Base-by-base conservation (phyloP, 139 green algal genomes). In the Nannochloris sp. region DNA sequence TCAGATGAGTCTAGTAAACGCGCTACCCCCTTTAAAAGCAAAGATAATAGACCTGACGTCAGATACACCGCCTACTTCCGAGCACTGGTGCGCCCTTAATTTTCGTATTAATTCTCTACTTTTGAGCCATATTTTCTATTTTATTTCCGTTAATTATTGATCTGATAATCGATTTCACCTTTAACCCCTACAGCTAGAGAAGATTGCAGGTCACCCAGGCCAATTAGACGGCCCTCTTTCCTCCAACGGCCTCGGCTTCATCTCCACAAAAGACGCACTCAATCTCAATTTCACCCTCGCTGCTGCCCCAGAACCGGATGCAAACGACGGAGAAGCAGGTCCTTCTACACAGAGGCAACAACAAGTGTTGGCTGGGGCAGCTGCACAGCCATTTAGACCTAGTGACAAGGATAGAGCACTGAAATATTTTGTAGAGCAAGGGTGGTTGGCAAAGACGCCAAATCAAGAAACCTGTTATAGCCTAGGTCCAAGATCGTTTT, bases 1-100 rank as follows among this genome's bases (percentile, higher is more conserved):
- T 44, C 63, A 63, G 63, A 70, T 44, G 46, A 70, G 47, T 23
- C 14, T 14, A 70, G 63, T 30, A 70, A 70, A 33, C 19, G 24
- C 27, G 30, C 63, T 10, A 59, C 19, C 24, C 12, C 14, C 29
- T 70, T 42, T 31, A 37, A 29, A 29, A 44, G 25, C n/a, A 70
- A 48, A 3, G 63, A 70, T 51, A 45, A 45, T 6, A 70, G 62
- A 23, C 63, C 63, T 29, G 63, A 70, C 32, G 27, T 70, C 4
- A 23, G 29, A 12, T n/a, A 37, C 9, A n/a, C 63, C 29, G 63
- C 63, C 32, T 70, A 56, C n/a, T 70, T 64, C 47, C 61, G 24
- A 29, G 54, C 33, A 23, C 3, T 68, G 6, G 59, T 54, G 59
- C 36, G 31, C 8, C 23, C 38, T 19, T n/a, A 31, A 15, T 51